A percentile compares a stretch with the other conserved stretches of the same genome.
phyloP scores from a whole-genome alignment of 192 early-diverging fungal species.

The Gigaspora rosea region DNA sequence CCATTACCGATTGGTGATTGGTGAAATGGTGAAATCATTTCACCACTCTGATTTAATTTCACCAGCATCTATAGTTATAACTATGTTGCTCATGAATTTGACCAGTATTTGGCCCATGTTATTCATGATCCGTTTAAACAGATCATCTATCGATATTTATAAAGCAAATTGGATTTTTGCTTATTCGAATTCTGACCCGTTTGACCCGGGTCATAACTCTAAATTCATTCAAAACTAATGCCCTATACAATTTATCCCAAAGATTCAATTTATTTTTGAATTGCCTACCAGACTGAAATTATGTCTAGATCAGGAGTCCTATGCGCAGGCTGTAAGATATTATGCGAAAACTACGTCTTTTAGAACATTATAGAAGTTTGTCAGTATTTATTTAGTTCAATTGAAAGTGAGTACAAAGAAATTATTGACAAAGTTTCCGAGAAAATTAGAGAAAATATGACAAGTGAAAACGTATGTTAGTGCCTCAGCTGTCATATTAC shows the following conservation, averaged over 20 bases:
- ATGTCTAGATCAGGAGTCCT: slow-evolving; percentile 58
- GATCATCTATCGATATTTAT: too few species aligned
- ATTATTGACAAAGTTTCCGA: slow-evolving; percentile 74
- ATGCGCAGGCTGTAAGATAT: slow-evolving; percentile 74
- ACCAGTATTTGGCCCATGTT: too few species aligned
- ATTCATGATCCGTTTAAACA: too few species aligned
- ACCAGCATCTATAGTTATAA: too few species aligned
- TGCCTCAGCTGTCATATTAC: not conserved
- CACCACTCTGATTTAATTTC: too few species aligned
- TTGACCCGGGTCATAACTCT: too few species aligned
- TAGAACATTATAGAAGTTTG: slow-evolving; percentile 78
- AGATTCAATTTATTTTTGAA: slow-evolving; percentile 87
- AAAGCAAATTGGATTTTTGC: too few species aligned
- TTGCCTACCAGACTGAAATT: slow-evolving; percentile 73
- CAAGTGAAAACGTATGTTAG: slow-evolving; percentile 35
- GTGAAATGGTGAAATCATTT: too few species aligned
- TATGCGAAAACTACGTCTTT: slow-evolving; percentile 73
- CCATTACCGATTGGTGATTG: too few species aligned
- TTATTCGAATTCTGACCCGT: too few species aligned
- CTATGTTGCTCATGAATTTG: too few species aligned
- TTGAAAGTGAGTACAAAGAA: slow-evolving; percentile 76
- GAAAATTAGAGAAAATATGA: slow-evolving; percentile 60
- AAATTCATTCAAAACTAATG: too few species aligned
- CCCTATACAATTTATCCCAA: not conserved
- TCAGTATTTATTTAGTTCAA: slow-evolving; percentile 76